Conservation (phyloP, 495 filamentous ascomycete species). For the Aspergillus affinis region DNA sequence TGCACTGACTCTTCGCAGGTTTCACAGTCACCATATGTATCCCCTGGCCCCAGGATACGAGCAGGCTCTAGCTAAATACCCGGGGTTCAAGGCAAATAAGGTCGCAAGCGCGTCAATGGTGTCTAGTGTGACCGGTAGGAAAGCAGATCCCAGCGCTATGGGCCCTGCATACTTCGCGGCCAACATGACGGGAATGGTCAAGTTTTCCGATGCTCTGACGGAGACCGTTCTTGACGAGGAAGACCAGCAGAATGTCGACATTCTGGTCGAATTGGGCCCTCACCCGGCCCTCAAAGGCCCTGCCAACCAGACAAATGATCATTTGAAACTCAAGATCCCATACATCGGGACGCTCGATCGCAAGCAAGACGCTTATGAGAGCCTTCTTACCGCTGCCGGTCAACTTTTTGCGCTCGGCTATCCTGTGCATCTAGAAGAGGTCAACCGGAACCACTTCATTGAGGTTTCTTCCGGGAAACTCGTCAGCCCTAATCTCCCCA, state of each 20-base stretch:
- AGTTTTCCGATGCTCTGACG: conserved; percentile 3
- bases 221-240: not conserved
- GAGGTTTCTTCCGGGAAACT: not conserved
- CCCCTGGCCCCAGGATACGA: not conserved
- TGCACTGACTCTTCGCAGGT: not conserved
- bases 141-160: not conserved
- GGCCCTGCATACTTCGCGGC: not conserved
- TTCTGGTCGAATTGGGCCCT: conserved; percentile 6
- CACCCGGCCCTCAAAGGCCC: conserved; percentile 6
- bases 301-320: not conserved
- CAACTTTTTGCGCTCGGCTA: conserved; percentile 8
- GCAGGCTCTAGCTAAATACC: not conserved
- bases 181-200: not conserved
- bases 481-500: not conserved
- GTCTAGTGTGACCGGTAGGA: not conserved
- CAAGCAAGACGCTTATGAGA: not conserved
- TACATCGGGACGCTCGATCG: conserved; percentile 2
- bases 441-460: not conserved
- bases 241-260: not conserved
- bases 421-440: not conserved
- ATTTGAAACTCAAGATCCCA: not conserved
- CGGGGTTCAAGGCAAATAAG: not conserved
- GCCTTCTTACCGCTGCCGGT: not conserved
- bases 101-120: not conserved
- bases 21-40: conserved; percentile 14